Evolutionary conservation across 345 rosid species (phyloP).

Genomic region (Schrenkiella parvula): DNA sequence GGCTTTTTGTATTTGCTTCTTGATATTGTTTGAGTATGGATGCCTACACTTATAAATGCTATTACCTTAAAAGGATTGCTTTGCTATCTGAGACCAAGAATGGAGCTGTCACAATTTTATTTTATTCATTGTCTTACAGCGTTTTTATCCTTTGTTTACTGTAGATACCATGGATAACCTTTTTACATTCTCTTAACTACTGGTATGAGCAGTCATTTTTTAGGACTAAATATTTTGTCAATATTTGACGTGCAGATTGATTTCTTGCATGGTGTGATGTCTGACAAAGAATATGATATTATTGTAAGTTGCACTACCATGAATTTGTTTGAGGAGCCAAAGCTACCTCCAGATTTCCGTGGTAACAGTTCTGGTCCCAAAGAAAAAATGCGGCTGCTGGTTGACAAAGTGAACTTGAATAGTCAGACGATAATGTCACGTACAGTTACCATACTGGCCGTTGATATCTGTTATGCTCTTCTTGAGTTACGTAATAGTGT

Average conservation of each 20-base stretch:
- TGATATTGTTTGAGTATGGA: slow-evolving; percentile 9
- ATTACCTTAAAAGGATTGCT: background rate
- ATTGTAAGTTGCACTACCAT: slow-evolving; percentile 58
- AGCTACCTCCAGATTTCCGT: slow-evolving; percentile 89
- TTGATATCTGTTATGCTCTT: slow-evolving; percentile 82
- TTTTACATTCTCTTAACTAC: slow-evolving; percentile 12
- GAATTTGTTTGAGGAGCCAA: slow-evolving; percentile 85
- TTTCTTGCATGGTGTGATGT: slow-evolving; percentile 76
- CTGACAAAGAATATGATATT: slow-evolving; percentile 87
- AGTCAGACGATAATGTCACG: slow-evolving; percentile 82
- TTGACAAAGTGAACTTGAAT: slow-evolving; percentile 89
- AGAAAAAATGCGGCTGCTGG: slow-evolving; percentile 77
- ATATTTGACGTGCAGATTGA: slow-evolving; percentile 61
- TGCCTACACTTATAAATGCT: background rate
- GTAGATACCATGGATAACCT: background rate
- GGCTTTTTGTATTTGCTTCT: background rate
- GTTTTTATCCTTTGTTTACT: background rate
- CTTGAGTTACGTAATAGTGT: slow-evolving; percentile 83
- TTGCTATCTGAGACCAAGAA: slow-evolving; percentile 9
- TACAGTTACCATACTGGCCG: slow-evolving; percentile 76
- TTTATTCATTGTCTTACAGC: background rate
- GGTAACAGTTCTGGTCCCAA: slow-evolving; percentile 64
- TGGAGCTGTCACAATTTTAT: slow-evolving; percentile 3
- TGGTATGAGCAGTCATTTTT: slow-evolving; percentile 5
- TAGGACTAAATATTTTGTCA: slow-evolving; percentile 7